These are phyloP conservation scores for Gigaspora rosea DNA, from an alignment of 192 early-diverging fungal species.

Conservation along the genomic window DNA sequence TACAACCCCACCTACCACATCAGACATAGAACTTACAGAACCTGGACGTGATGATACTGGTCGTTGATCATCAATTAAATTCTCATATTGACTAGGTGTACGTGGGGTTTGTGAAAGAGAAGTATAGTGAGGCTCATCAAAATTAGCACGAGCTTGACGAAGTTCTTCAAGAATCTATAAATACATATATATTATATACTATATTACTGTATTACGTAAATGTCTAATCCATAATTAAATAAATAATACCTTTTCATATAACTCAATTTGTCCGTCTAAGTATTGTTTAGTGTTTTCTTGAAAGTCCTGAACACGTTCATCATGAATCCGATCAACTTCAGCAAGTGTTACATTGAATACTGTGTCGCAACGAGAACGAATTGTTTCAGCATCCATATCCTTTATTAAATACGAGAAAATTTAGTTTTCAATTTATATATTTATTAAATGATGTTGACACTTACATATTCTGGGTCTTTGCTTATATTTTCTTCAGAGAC, in stretches of 20 bases:
- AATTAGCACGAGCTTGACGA: slow-evolving; percentile 40
- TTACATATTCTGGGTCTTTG: slow-evolving; percentile 13
- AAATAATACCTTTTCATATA: slow-evolving; percentile 43
- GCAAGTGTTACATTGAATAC: slow-evolving; percentile 50
- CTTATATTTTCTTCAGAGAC: slow-evolving; percentile 41
- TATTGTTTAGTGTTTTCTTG: slow-evolving; percentile 44
- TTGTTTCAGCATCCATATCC: slow-evolving; percentile 45
- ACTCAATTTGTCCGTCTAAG: slow-evolving; percentile 45
- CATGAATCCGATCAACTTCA: slow-evolving; percentile 47
- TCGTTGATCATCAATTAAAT: slow-evolving; percentile 39
- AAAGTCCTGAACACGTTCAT: slow-evolving; percentile 47
- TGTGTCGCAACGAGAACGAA: slow-evolving; percentile 47
- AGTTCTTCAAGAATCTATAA: slow-evolving; percentile 44
- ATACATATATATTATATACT: neutral
- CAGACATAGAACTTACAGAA: slow-evolving; percentile 43
- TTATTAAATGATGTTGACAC: neutral
- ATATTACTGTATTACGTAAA: neutral
- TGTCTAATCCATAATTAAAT: neutral
- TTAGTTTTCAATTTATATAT: too few relatives aligned
- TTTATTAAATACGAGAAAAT: neutral
- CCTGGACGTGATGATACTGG: slow-evolving; percentile 38
- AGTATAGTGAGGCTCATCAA: slow-evolving; percentile 41
- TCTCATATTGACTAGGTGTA: slow-evolving; percentile 38
- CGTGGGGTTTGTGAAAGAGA: slow-evolving; percentile 39
- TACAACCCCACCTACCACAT: slow-evolving; percentile 47